A percentile compares a stretch with the other conserved stretches of the same genome.
Conservation (phyloP, 1,284 basidiomycete genomes). For the Xerocomus minutiporus region DNA sequence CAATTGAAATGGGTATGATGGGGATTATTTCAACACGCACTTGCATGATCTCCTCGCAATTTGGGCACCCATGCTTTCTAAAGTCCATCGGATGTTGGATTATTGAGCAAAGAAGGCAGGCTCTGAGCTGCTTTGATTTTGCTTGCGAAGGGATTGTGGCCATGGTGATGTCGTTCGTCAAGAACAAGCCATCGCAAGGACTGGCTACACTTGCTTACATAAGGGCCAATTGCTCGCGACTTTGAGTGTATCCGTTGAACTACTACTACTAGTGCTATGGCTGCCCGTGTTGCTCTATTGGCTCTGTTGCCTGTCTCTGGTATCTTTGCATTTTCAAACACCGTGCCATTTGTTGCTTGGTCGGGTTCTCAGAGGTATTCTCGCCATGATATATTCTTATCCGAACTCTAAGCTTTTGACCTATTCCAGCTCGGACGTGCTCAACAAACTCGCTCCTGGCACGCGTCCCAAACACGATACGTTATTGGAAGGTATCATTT, state of each 20-base stretch:
- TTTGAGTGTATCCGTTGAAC: neutral
- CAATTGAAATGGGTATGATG: neutral
- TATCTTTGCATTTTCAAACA: constrained; percentile 52
- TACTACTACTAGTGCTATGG: constrained; percentile 15
- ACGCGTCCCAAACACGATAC: constrained; percentile 36
- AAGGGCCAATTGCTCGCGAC: constrained; percentile 1
- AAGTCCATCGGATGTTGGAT: constrained; percentile 86
- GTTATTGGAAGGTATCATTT: constrained; percentile 40
- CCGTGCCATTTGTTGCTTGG: constrained; percentile 65
- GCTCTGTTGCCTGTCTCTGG: constrained; percentile 42
- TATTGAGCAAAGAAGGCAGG: constrained; percentile 90
- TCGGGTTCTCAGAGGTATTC: constrained; percentile 53
- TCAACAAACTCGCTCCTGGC: constrained; percentile 39
- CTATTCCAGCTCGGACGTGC: constrained; percentile 41
- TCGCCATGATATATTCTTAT: neutral
- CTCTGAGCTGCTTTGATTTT: constrained; percentile 72
- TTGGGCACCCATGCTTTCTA: constrained; percentile 84
- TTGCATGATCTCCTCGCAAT: constrained; percentile 94
- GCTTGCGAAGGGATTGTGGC: constrained; percentile 56
- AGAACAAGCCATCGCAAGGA: neutral
- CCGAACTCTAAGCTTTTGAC: neutral
- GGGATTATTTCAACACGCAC: constrained; percentile 40
- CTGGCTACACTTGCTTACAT: constrained; percentile 14
- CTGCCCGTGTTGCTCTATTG: constrained; percentile 21
- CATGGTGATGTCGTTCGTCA: constrained; percentile 14